Evolutionary conservation across 768 basidiomycete genomes (phyloP).

Genomic region (Leccinum olivaceopallidum): DNA sequence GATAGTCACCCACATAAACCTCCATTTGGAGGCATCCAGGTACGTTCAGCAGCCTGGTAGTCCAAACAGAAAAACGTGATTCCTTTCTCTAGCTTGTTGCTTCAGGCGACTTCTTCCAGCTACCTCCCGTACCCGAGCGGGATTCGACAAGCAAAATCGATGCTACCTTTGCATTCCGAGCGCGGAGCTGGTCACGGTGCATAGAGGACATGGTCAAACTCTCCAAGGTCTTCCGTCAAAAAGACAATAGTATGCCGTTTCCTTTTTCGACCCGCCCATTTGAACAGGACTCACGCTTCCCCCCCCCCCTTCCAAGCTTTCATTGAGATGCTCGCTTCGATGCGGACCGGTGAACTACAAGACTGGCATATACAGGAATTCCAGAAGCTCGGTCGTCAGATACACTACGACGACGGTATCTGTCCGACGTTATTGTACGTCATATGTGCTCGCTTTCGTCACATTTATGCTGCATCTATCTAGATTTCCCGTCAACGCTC

Average conservation of each 20-base stretch:
- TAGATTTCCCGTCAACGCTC: slow-evolving; percentile 30
- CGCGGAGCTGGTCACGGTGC: slow-evolving; percentile 56
- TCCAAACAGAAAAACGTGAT: slow-evolving; percentile 8
- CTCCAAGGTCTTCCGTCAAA: slow-evolving; percentile 73
- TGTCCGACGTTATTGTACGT: no score
- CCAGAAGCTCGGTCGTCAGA: no score
- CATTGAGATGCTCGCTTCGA: slow-evolving; percentile 95
- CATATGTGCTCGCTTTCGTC: no score
- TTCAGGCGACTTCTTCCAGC: slow-evolving; percentile 80
- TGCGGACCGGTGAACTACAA: slow-evolving; percentile 72
- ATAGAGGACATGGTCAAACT: slow-evolving; percentile 48
- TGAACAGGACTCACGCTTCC: background rate
- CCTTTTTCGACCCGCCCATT: background rate
- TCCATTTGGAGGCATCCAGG: slow-evolving; percentile 75
- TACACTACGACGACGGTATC: no score
- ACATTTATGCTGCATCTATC: background rate
- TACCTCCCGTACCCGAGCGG: slow-evolving; percentile 65
- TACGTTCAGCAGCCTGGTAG: slow-evolving; percentile 14
- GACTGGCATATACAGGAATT: no score
- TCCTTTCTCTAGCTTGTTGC: slow-evolving; percentile 54
- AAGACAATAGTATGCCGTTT: slow-evolving; percentile 45
- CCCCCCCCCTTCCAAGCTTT: slow-evolving; percentile 59
- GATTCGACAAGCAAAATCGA: slow-evolving; percentile 51
- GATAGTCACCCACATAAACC: slow-evolving; percentile 3
- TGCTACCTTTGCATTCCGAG: slow-evolving; percentile 66